Base-by-base conservation (phyloP, 495 filamentous ascomycete genomes). In the Jackrogersella multiformis region DNA sequence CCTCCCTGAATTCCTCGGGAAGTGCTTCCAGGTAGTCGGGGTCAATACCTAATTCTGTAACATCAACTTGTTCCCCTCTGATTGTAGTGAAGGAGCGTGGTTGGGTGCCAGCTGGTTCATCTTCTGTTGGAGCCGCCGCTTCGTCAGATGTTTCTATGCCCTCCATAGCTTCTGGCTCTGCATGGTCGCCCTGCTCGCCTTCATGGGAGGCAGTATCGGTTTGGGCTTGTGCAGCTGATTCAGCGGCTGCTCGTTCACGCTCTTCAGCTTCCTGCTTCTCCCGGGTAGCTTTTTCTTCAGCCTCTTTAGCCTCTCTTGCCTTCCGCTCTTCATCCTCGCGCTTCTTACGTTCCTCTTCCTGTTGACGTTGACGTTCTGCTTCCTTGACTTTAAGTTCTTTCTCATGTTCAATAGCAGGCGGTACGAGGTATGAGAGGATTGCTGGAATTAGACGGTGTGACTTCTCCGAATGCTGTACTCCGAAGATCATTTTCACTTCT, bases 11-110 rank as follows among this genome's bases (percentile, higher is more conserved):
- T 38, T 98, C 95, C 61, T 99, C 95, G 0, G 95, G 95, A 15
- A 99, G 81, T 35, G 93, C 96, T 56, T 95, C 92, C 2, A 99
- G 85, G 76, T 96, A 99, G 38, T 93, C 93, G 12, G 91, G 86
- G 70, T 99, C 95, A 60, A 99, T 97, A 60, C 93, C 93, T 67
- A 99, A 85, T 23, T 88, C 90, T 4, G 95, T 98, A 56, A 99
- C 94, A 73, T 99, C 94, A 45, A 96, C 81, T 54, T 92, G 86
- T 45, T 89, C 88, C 24, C 93, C 93, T 66, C 93, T 87, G 54
- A 99, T 92, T 0, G 86, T 94, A 5, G 90, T 94, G 48, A 84
- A 85, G 46, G 94, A 83, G 12, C 91, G 91, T 36, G 81, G 73
- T 21, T 79, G 81, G 12, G 67, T 56, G 10, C 66, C 48, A 7